Conservation (phyloP, 257 asterid genomes). For the Mentha longifolia region DNA sequence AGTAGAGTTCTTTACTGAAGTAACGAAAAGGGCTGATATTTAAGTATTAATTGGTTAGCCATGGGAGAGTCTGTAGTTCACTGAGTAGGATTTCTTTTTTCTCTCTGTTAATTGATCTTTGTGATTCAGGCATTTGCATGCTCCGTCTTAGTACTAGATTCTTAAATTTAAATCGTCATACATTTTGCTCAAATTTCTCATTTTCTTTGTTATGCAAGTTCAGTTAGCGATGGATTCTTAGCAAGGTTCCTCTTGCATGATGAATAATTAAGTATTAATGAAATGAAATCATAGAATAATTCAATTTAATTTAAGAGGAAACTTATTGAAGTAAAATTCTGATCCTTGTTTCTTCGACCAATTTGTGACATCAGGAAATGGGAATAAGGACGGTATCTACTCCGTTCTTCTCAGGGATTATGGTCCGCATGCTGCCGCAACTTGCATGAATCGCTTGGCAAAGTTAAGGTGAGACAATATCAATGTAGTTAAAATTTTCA, state of each 20-base stretch:
- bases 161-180: background rate
- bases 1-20: background rate
- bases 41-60: background rate
- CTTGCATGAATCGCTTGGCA: constrained; percentile 97
- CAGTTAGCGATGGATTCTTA: background rate
- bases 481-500: constrained; percentile 17
- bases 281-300: background rate
- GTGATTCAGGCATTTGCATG: background rate
- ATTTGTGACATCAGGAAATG: constrained; percentile 73
- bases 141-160: background rate
- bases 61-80: background rate
- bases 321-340: background rate
- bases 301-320: background rate
- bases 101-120: background rate
- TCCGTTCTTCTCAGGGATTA: constrained; percentile 96
- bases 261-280: background rate
- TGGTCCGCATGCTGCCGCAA: constrained; percentile 82
- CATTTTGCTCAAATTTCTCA: constrained; percentile 14
- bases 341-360: constrained; percentile 12
- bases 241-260: background rate
- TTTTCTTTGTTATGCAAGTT: background rate
- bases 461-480: constrained; percentile 70
- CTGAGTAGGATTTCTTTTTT: background rate
- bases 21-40: background rate
- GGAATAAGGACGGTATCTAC: constrained; percentile 92